Evolutionary conservation across 2,329 filamentous ascomycete genomes (phyloP), one percentile per base, ranked within the genome.

Genomic region (Alternaria rosae): DNA sequence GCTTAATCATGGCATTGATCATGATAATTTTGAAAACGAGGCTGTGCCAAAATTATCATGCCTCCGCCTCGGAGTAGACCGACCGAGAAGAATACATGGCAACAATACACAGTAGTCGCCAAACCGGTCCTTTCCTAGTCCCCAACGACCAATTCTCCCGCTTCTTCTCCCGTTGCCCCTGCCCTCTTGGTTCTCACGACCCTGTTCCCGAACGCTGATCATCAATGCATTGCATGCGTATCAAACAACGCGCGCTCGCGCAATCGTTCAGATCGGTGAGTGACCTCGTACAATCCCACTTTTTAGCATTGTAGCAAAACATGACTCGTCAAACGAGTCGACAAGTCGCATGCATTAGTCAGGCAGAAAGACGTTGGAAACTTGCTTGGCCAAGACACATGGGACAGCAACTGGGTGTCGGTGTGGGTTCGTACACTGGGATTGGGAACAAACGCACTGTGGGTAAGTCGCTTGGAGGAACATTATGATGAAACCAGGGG

Each of bases 401-500:
- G 28, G 47, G 12, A 23, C 47, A 15, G 23, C 17, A 43, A 21
- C 20, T 43, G 41, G 41, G 41, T 35, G 47, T 21, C 38, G 28
- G 48, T n/a, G 48, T 54, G 57, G 52, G 56, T 54, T 51, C 47
- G 17, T 38, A 17, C 35, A 38, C 35, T 38, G 47, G 32, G 32
- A 11, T 23, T 51, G 47, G 47, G 47, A 51, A 38, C 47, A 51
- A 51, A 51, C 47, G 20, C 28, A 25, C 47, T 23, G 47, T 51
- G 47, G 47, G 47, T 51, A 51, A 35, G 41, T 54, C 26, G 23
- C 41, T 59, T 44, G 57, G 44, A 21, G 57, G 52, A 50, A 26
- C 47, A 32, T 35, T 51, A 25, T 20, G 20, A 51, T 38, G 44
- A 56, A 60, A 60, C 57, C 35, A 60, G 52, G 57, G 57, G 57